These are phyloP conservation scores for Kodamaea anthophila DNA, from an alignment of 1,139 yeast species.

Conservation along the genomic window DNA sequence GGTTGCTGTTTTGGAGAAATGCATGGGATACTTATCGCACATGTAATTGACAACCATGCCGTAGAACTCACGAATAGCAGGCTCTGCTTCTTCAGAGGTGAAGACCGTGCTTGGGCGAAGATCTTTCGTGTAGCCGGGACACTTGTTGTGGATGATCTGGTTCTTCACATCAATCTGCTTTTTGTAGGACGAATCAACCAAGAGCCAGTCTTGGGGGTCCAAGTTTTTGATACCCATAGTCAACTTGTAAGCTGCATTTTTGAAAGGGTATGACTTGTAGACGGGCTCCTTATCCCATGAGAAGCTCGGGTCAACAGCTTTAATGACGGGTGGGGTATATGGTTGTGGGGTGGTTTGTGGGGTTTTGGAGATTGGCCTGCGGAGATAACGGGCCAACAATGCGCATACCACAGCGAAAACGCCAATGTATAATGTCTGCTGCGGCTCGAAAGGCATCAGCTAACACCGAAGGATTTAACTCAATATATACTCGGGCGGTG, in stretches of 20 bases:
- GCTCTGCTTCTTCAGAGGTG: slow-evolving; percentile 36
- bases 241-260: slow-evolving; percentile 54
- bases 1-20: slow-evolving; percentile 32
- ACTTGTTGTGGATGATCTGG: slow-evolving; percentile 30
- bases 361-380: neutral
- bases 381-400: too few species aligned
- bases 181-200: slow-evolving; percentile 60
- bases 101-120: slow-evolving; percentile 26
- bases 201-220: slow-evolving; percentile 56
- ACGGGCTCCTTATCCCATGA: slow-evolving; percentile 43
- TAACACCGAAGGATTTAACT: too few species aligned
- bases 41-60: slow-evolving; percentile 41
- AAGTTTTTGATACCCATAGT: slow-evolving; percentile 62
- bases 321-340: slow-evolving; percentile 4
- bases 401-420: too few species aligned
- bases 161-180: slow-evolving; percentile 39
- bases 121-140: slow-evolving; percentile 31
- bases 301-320: slow-evolving; percentile 29
- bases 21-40: slow-evolving; percentile 55
- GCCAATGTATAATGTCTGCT: too few species aligned
- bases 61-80: slow-evolving; percentile 55
- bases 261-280: slow-evolving; percentile 43
- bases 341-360: neutral
- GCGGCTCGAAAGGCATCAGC: too few species aligned
- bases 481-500: too few species aligned